Evolutionary conservation across 192 early-diverging fungal species (phyloP), one percentile per base, ranked within the genome.

Genomic region (Coemansia sp.): DNA sequence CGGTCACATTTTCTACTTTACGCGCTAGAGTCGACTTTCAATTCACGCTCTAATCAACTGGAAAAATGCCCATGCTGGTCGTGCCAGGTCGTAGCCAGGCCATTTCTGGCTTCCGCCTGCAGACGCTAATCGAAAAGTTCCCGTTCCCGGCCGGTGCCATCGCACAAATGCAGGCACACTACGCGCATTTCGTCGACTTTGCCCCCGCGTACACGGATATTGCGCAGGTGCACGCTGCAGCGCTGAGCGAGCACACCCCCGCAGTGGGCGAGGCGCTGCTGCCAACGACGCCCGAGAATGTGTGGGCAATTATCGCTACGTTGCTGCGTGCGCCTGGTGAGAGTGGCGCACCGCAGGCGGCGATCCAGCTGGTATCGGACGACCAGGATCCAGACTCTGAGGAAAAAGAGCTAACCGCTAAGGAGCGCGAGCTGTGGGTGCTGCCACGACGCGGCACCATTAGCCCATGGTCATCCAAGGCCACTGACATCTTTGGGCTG

Each of bases 401-500:
- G 35, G 34, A 21, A 35, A 22, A 25, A 5, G 46, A 19, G 25
- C 60, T 63, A 8, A 27, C 8, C 3, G 15, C 35, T 0, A 53
- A 31, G n/a, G 68, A 59, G 50, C 52, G 60, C 28, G 27, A 30
- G 36, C 48, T 93, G 28, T 67, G 86, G 63, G 90, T 97, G 27
- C 66, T 97, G 44, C 97, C 97, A 2, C 84, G 95, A 11, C 79
- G 81, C 52, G 97, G 97, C 22, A 99, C 95, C 20, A 99, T 99
- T 58, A 94, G 93, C 8, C 97, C 97, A 14, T 99, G 97, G 97
- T 95, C 94, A 15, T 94, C 92, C 46, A 99, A 99, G 83, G 97
- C 97, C 2, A 97, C 95, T 15, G 95, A 99, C 60, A 99, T 99
- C 75, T 91, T 91, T 12, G 80, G 84, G 26, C 85, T 90, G 36